Evolutionary conservation across 2,329 filamentous ascomycete species (phyloP).

Genomic region (Huntiella savannae): DNA sequence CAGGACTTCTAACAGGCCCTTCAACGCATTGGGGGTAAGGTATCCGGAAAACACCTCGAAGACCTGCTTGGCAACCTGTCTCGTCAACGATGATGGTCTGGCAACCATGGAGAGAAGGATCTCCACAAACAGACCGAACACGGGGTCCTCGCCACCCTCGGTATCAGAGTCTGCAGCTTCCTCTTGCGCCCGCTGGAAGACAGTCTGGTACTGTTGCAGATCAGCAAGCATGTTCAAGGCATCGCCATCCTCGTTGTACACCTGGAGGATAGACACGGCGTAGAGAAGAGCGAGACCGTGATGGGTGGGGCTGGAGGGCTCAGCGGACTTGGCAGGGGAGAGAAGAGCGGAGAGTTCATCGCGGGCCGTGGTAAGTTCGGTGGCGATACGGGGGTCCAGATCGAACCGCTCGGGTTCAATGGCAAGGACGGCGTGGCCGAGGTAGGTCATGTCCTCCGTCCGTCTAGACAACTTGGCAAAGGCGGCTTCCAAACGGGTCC

Average conservation of each 20-base stretch:
- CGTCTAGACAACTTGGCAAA: conserved; percentile 38
- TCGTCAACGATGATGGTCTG: conserved; percentile 65
- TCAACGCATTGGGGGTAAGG: conserved; percentile 53
- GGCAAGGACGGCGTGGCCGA: conserved; percentile 34
- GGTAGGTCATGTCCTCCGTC: conserved; percentile 30
- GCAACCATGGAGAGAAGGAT: conserved; percentile 80
- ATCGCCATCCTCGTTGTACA: conserved; percentile 79
- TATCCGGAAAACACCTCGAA: conserved; percentile 66
- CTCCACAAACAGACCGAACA: conserved; percentile 50
- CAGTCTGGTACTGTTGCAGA: conserved; percentile 49
- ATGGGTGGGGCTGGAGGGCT: conserved; percentile 20
- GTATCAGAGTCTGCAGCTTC: conserved; percentile 16
- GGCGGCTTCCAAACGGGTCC: conserved; percentile 36
- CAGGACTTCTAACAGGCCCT: conserved; percentile 47
- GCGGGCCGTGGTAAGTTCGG: conserved; percentile 32
- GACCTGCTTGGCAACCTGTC: conserved; percentile 71
- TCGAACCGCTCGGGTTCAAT: conserved; percentile 32
- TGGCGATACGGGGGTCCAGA: conserved; percentile 36
- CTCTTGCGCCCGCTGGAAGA: conserved; percentile 26
- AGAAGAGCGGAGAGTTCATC: conserved; percentile 33
- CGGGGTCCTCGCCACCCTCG: conserved; percentile 27
- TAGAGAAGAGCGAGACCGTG: conserved; percentile 65
- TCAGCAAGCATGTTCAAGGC: conserved; percentile 68
- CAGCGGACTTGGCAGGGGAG: conserved; percentile 19
- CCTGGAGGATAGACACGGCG: conserved; percentile 65